Base-by-base conservation (phyloP, 139 green algal genomes). In the Picochlorum sp. region DNA sequence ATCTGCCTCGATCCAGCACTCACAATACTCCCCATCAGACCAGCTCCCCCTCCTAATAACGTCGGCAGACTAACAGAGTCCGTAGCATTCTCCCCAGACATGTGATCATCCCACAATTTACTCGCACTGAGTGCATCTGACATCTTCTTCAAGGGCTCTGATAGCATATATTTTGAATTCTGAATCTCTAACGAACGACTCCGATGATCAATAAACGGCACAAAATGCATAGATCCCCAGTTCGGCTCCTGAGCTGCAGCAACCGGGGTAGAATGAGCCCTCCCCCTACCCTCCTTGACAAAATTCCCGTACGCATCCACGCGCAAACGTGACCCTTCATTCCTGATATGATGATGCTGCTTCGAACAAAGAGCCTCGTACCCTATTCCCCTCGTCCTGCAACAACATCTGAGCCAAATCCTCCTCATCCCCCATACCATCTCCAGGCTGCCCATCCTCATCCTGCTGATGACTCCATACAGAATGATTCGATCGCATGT, bases 101-200 rank as follows among this genome's bases (percentile, higher is more conserved):
- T 54, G n/a, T 54, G 47, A 54, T 54, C 47, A 54, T 54, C 47
- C 47, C 47, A 54, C 18, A 54, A 21, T 21, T 54, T 54, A 7
- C 47, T 21, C 16, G 47, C 47, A 21, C 47, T 54, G 8, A 26
- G 11, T 21, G 16, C n/a, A 26, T 54, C 47, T 9, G 47, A 54
- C 16, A 54, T 20, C 16, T 21, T 54, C 47, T 21, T 54, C n/a
- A 54, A 54, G 15, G 47, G 47, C 16, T 54, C 47, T 21, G 47
- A 54, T 20, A 59, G 15, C 51, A 59, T 38, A 37, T 34, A 37
- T 20, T 34, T 59, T 37, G 51, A 59, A n/a, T 59, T 59, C 7
- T 38, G 23, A 59, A 59, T 59, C 8, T 59, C 51, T 18, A 34
- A 37, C 6, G 23, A 59, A n/a, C 51, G 20, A 15, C 13, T n/a